Conservation (phyloP, 257 asterid genomes). For the Pogostemon cablin region DNA sequence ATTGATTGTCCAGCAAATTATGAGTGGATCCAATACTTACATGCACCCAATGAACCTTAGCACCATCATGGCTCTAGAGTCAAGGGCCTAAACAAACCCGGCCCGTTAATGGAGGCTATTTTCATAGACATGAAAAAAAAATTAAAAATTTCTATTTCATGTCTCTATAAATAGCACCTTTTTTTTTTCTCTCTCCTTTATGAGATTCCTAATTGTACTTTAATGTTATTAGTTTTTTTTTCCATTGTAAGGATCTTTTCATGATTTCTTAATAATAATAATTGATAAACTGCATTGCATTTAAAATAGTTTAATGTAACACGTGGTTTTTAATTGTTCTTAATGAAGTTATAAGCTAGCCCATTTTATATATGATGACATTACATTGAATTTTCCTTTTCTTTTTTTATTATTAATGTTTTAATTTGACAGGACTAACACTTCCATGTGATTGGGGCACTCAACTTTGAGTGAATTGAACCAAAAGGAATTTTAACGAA, state of each 20-base stretch:
- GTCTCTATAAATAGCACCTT: constrained; percentile 21
- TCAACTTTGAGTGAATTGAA: too few relatives aligned
- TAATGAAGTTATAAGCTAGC: background rate
- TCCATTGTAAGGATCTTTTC: constrained; percentile 16
- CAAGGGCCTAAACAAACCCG: constrained; percentile 32
- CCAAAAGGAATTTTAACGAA: too few relatives aligned
- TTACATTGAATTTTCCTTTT: too few relatives aligned
- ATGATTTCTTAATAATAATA: background rate
- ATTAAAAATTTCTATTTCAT: constrained; percentile 19
- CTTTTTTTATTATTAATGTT: too few relatives aligned
- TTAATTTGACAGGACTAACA: too few relatives aligned
- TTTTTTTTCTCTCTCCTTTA: background rate
- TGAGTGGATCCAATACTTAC: constrained; percentile 51
- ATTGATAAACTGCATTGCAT: background rate
- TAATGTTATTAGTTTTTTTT: background rate
- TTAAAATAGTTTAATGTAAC: background rate
- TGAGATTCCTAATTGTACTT: constrained; percentile 20
- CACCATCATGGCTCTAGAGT: constrained; percentile 60
- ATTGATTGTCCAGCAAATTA: constrained; percentile 63
- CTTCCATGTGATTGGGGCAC: too few relatives aligned
- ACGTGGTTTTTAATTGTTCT: background rate
- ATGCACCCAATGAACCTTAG: constrained; percentile 93
- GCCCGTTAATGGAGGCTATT: constrained; percentile 23
- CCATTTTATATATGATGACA: too few relatives aligned
- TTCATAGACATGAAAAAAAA: constrained; percentile 24